These are phyloP conservation scores for Pseudogymnoascus sp. DNA, from an alignment of 2,329 filamentous ascomycete species.

Conservation along the genomic window DNA sequence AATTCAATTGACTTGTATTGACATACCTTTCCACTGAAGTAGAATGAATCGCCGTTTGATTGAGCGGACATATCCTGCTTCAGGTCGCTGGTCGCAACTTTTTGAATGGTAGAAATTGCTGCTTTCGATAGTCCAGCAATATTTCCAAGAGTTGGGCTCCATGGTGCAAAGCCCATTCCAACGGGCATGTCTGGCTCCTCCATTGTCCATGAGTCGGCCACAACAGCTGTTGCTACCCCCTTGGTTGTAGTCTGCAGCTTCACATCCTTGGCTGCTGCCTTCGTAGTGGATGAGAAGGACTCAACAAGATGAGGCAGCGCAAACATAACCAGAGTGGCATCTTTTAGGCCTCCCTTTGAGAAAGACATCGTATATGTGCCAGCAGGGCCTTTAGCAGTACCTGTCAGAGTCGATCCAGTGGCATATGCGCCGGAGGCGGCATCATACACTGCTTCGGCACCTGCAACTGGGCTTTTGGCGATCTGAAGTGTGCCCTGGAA, in stretches of 20 bases:
- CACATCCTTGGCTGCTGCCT: slow-evolving; percentile 41
- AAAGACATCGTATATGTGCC: slow-evolving; percentile 70
- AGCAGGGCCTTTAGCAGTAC: slow-evolving; percentile 45
- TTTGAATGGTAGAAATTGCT: slow-evolving; percentile 50
- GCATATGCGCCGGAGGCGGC: slow-evolving; percentile 68
- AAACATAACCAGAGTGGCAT: slow-evolving; percentile 66
- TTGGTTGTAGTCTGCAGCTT: slow-evolving; percentile 76
- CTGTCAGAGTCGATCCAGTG: slow-evolving; percentile 53
- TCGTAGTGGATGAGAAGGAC: slow-evolving; percentile 57
- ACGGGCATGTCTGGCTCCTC: slow-evolving; percentile 63
- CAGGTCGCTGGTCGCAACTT: slow-evolving; percentile 62
- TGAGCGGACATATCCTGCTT: slow-evolving; percentile 66
- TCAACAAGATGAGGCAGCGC: slow-evolving; percentile 77
- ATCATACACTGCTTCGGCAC: slow-evolving; percentile 64
- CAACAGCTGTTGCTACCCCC: slow-evolving; percentile 64
- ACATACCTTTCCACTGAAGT: slow-evolving; percentile 75
- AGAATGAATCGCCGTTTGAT: slow-evolving; percentile 76
- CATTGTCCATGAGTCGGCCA: slow-evolving; percentile 69
- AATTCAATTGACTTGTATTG: slow-evolving; percentile 17
- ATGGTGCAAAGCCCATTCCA: slow-evolving; percentile 70
- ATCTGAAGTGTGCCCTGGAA: slow-evolving; percentile 79
- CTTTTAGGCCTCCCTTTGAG: slow-evolving; percentile 56
- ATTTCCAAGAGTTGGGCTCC: slow-evolving; percentile 48
- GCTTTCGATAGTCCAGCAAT: slow-evolving; percentile 39
- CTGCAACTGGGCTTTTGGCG: slow-evolving; percentile 59